Evolutionary conservation across 1,284 basidiomycete species (phyloP).

Genomic region (Ganoderma lingzhi): DNA sequence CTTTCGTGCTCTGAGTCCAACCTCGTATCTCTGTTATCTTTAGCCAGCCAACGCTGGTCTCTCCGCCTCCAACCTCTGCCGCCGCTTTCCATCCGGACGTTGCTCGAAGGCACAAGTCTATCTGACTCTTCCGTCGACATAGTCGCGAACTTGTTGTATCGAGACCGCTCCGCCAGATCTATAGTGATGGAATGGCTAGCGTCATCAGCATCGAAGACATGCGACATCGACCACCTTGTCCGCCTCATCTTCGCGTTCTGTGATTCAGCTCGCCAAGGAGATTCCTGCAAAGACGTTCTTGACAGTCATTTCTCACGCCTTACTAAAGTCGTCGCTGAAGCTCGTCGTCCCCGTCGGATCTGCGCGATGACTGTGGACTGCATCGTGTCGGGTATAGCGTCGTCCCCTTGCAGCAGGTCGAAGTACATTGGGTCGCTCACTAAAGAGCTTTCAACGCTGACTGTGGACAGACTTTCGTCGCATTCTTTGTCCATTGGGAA

Average conservation of each 20-base stretch:
- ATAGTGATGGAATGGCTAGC: conserved; percentile 44
- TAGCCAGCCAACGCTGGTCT: conserved; percentile 32
- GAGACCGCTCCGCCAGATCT: conserved; percentile 32
- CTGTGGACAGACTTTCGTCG: conserved; percentile 24
- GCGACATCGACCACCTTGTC: conserved; percentile 40
- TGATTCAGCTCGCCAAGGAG: conserved; percentile 23
- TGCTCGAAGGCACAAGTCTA: conserved; percentile 52
- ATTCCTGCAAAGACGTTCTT: conserved; percentile 3
- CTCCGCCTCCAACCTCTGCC: conserved; percentile 32
- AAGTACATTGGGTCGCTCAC: conserved; percentile 29
- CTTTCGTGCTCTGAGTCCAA: conserved; percentile 13
- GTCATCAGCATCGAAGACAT: conserved; percentile 27
- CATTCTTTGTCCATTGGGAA: conserved; percentile 22
- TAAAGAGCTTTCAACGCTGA: conserved; percentile 17
- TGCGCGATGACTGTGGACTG: conserved; percentile 27
- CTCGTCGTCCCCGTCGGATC: conserved; percentile 13
- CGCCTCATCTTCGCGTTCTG: conserved; percentile 27
- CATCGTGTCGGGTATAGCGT: conserved; percentile 24
- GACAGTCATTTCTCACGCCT: conserved; percentile 34
- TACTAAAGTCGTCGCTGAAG: conserved; percentile 23
- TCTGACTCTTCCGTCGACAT: conserved; percentile 49
- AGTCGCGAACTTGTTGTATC: conserved; percentile 53
- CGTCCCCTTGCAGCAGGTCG: conserved; percentile 24
- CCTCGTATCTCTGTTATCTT: conserved; percentile 25
- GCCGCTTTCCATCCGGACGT: conserved; percentile 32